Evolutionary conservation across 805 yeast species (phyloP).

Genomic region (Yarrowia sp.): DNA sequence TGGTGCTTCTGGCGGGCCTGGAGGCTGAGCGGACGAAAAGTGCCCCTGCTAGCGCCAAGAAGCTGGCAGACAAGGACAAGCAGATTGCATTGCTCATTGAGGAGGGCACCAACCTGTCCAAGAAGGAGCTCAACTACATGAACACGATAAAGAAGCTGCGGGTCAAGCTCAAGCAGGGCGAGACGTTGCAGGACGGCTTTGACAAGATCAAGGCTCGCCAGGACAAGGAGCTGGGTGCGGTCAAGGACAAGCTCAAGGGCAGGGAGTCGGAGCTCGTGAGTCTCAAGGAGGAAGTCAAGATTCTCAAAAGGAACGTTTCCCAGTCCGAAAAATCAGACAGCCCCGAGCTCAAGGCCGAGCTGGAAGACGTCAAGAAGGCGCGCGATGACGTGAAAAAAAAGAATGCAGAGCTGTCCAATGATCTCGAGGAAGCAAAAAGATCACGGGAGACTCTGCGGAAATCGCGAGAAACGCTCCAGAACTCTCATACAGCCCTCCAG

Average conservation of each 20-base stretch:
- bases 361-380: constrained; percentile 47
- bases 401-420: constrained; percentile 2
- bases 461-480: constrained; percentile 3
- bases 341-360: constrained; percentile 48
- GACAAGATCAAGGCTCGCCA: constrained; percentile 47
- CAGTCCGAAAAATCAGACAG: constrained; percentile 42
- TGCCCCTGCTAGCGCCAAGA: constrained; percentile 43
- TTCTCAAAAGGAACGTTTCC: constrained; percentile 41
- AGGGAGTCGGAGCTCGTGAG: constrained; percentile 45
- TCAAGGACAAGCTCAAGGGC: constrained; percentile 47
- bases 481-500: constrained; percentile 40
- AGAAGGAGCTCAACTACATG: constrained; percentile 71
- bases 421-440: constrained; percentile 43
- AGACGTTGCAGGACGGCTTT: constrained; percentile 46
- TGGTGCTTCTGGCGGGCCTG: constrained; percentile 48
- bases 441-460: constrained; percentile 3
- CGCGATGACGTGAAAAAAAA: constrained; percentile 47
- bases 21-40: constrained; percentile 43
- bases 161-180: constrained; percentile 55
- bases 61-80: constrained; percentile 60
- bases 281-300: constrained; percentile 42
- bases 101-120: constrained; percentile 78
- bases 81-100: constrained; percentile 69
- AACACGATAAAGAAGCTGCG: constrained; percentile 71
- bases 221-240: constrained; percentile 54